These are phyloP conservation scores for Syzygium jambos DNA, from an alignment of 345 rosid genomes.

Conservation along the genomic window DNA sequence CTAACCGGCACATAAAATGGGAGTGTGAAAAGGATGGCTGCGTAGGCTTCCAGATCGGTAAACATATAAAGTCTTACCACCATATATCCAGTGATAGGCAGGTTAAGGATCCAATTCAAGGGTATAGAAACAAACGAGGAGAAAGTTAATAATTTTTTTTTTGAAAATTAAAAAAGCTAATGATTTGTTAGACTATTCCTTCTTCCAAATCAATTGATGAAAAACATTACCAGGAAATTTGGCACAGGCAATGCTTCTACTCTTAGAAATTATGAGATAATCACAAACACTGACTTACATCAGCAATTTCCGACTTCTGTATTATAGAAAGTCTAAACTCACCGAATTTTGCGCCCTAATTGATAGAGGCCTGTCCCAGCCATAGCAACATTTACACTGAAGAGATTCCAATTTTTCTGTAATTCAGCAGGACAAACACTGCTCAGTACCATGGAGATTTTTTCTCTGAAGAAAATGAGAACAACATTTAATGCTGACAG, in stretches of 20 bases:
- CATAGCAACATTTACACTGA: conserved; percentile 79
- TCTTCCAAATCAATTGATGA: not conserved
- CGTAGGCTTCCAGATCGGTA: not conserved
- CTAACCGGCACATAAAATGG: not conserved
- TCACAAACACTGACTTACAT: not conserved
- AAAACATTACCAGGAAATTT: not conserved
- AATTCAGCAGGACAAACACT: not conserved
- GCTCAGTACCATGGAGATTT: not conserved
- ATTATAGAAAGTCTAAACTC: conserved; percentile 11
- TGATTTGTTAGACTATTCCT: not conserved
- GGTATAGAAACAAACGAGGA: not conserved
- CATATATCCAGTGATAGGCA: not conserved
- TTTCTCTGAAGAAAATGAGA: not conserved
- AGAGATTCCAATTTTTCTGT: conserved; percentile 97
- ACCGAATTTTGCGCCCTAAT: conserved; percentile 72
- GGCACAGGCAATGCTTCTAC: not conserved
- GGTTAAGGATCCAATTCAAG: not conserved
- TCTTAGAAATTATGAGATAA: not conserved
- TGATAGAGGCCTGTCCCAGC: conserved; percentile 84
- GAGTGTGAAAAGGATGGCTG: not conserved
- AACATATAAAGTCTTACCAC: not conserved
- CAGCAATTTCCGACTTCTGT: not conserved
- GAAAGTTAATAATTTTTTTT: not conserved
- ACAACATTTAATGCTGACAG: not conserved
- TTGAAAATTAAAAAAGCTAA: not conserved